These are phyloP conservation scores for Candida smagusa DNA, from an alignment of 1,139 yeast genomes.

Conservation along the genomic window DNA sequence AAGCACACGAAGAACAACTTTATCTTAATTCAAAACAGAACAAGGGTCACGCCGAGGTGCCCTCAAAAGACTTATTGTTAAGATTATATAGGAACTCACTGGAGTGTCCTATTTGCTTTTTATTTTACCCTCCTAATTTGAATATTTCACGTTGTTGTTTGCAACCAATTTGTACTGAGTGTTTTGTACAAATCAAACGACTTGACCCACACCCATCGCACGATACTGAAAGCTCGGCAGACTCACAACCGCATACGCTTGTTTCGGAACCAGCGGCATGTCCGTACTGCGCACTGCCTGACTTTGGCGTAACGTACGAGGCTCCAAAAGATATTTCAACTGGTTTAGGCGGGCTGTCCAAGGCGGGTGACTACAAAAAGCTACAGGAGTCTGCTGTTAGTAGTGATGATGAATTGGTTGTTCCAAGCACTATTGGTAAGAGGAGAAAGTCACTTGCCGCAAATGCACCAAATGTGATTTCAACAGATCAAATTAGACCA, in stretches of 20 bases:
- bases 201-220: constrained; percentile 95
- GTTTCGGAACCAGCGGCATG: constrained; percentile 88
- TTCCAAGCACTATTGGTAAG: constrained; percentile 1
- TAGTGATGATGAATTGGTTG: background rate
- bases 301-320: constrained; percentile 79
- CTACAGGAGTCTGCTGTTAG: background rate
- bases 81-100: constrained; percentile 58
- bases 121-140: constrained; percentile 75
- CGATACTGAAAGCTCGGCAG: constrained; percentile 29
- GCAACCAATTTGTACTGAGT: constrained; percentile 93
- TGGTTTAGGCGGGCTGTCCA: constrained; percentile 48
- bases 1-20: constrained; percentile 50
- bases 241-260: constrained; percentile 53
- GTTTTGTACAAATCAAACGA: constrained; percentile 93
- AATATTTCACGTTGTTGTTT: constrained; percentile 87
- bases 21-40: constrained; percentile 37
- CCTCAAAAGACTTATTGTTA: constrained; percentile 31
- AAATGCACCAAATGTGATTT: constrained; percentile 61
- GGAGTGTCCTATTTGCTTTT: constrained; percentile 94
- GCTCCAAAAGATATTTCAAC: constrained; percentile 55
- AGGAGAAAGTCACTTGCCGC: constrained; percentile 54
- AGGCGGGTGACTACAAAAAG: constrained; percentile 9
- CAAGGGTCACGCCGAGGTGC: constrained; percentile 18
- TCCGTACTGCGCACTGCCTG: constrained; percentile 88
- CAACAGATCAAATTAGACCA: constrained; percentile 82